These are phyloP conservation scores for Haplosporangium sp. DNA, from an alignment of 371 early-diverging fungal species.

Conservation along the genomic window DNA sequence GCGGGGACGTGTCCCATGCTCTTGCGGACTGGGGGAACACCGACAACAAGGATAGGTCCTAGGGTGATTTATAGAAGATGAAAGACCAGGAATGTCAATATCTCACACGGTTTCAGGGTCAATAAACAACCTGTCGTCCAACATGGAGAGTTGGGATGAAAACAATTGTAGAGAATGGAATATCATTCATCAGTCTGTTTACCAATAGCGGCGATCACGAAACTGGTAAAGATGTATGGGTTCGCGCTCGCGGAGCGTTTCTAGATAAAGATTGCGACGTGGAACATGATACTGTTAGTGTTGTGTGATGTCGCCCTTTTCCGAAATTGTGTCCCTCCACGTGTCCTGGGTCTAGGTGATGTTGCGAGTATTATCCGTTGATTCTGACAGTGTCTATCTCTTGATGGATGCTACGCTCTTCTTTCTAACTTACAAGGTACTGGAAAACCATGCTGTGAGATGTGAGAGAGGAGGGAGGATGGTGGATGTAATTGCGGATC, in stretches of 20 bases:
- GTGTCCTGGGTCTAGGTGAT: too few relatives aligned
- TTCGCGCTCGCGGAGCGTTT: slow-evolving; percentile 36
- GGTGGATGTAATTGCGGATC: slow-evolving; percentile 8
- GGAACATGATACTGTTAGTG: too few relatives aligned
- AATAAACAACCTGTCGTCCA: neutral
- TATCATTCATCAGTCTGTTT: neutral
- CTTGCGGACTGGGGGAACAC: slow-evolving; percentile 53
- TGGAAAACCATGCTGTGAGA: slow-evolving; percentile 46
- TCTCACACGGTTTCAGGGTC: neutral
- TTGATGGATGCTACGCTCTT: too few relatives aligned
- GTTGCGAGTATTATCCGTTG: neutral
- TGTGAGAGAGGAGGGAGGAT: slow-evolving; percentile 16
- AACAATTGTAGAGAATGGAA: neutral
- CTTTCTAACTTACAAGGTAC: slow-evolving; percentile 48
- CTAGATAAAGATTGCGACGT: slow-evolving; percentile 29
- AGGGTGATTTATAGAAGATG: neutral
- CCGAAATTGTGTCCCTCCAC: neutral
- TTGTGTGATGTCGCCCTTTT: neutral
- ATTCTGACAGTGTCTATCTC: too few relatives aligned
- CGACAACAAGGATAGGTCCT: slow-evolving; percentile 49
- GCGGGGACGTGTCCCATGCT: slow-evolving; percentile 37
- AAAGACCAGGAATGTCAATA: neutral
- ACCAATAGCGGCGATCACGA: slow-evolving; percentile 55
- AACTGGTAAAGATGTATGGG: slow-evolving; percentile 56
- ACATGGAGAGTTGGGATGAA: neutral